Evolutionary conservation across 2,329 filamentous ascomycete species (phyloP).

Genomic region (Fusarium secorum): DNA sequence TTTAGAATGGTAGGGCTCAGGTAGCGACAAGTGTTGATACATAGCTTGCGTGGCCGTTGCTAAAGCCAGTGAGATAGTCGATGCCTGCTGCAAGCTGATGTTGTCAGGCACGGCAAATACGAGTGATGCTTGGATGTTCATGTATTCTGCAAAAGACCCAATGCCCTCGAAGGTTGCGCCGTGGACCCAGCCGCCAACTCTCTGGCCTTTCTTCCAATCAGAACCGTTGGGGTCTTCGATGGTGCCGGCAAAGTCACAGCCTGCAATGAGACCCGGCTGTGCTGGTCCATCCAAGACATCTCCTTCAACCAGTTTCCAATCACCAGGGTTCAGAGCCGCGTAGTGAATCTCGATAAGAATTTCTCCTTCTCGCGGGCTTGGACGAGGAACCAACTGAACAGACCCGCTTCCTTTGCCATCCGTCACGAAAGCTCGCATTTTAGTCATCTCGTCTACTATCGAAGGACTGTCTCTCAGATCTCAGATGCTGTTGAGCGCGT

Average conservation of each 20-base stretch:
- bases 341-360: conserved; percentile 6
- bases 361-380: background rate
- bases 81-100: background rate
- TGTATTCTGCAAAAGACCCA: background rate
- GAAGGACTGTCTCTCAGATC: too few species aligned
- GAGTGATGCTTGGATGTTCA: background rate
- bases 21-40: background rate
- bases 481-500: background rate
- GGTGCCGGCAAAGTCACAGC: conserved; percentile 3
- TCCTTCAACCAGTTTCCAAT: conserved; percentile 13
- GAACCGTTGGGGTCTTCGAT: background rate
- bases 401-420: background rate
- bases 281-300: background rate
- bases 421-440: conserved; percentile 7
- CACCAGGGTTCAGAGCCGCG: background rate
- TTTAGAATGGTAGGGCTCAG: background rate
- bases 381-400: background rate
- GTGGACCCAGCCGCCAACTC: conserved; percentile 9
- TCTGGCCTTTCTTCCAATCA: background rate
- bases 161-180: background rate
- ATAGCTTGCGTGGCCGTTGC: conserved; percentile 5
- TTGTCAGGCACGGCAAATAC: background rate
- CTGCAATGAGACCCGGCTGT: background rate
- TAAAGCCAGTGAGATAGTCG: conserved; percentile 5
- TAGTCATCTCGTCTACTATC: background rate